Conservation (phyloP, 2,329 filamentous ascomycete species). For the Aspergillus glaucus region DNA sequence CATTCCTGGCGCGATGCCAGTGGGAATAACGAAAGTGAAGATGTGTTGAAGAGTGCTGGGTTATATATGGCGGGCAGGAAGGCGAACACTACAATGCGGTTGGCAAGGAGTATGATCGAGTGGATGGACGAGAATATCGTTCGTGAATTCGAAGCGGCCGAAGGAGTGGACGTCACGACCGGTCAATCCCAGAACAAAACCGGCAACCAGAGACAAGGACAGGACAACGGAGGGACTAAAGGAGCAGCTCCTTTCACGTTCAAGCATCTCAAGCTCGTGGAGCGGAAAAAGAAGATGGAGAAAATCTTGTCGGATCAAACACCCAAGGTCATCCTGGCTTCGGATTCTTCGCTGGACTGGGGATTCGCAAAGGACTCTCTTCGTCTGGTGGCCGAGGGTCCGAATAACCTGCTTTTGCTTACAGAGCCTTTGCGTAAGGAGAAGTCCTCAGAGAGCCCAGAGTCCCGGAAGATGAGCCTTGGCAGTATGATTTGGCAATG, state of each 20-base stretch:
- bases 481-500: conserved; percentile 73
- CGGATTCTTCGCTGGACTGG: conserved; percentile 87
- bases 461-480: conserved; percentile 49
- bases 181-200: conserved; percentile 34
- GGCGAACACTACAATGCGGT: conserved; percentile 79
- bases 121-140: conserved; percentile 99
- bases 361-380: conserved; percentile 83
- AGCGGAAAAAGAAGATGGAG: conserved; percentile 73
- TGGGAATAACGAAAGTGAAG: conserved; percentile 44
- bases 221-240: conserved; percentile 36
- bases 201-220: conserved; percentile 35
- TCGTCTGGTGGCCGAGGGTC: conserved; percentile 64
- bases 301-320: conserved; percentile 53
- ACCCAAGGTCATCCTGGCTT: conserved; percentile 76
- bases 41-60: conserved; percentile 45
- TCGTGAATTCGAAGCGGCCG: conserved; percentile 73
- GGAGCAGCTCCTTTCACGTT: conserved; percentile 78
- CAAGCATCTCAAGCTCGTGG: conserved; percentile 73
- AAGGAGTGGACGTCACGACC: conserved; percentile 32
- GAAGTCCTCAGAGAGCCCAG: conserved; percentile 16
- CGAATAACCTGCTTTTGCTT: conserved; percentile 77
- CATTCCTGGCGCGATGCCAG: conserved; percentile 73
- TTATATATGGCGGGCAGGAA: conserved; percentile 83
- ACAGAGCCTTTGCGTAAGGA: conserved; percentile 58
- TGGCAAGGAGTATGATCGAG: conserved; percentile 91